Evolutionary conservation across 2,329 filamentous ascomycete species (phyloP), one percentile per base, ranked within the genome.

Genomic region (Bipolaris cookei): DNA sequence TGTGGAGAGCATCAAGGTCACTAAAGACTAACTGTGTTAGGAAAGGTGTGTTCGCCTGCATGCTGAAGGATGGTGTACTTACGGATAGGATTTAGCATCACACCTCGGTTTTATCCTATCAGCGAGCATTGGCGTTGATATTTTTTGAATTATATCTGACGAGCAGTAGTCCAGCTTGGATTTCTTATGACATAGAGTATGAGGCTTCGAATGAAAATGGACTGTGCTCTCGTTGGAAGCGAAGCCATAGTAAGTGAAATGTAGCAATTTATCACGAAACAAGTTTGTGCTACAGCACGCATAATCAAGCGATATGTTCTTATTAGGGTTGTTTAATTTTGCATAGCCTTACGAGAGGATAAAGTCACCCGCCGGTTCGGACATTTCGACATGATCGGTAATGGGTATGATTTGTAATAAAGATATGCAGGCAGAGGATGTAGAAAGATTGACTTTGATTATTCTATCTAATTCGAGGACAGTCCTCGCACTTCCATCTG

Each of bases 41-140:
- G 61, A 20, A 50, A 54, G 39, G 54, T n/a, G 50, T 48, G 55
- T 43, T 56, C 45, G n/a, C 14, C 48, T 43, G 38, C 37, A 49
- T 35, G 30, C 37, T 21, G 21, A 39, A 41, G 30, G 21, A 32
- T 47, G 7, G 14, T 8, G 14, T 48, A 34, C 45, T 38, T 37
- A 38, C 45, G 3, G 10, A 16, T 38, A 14, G 14, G n/a, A 28
- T 38, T 28, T 21, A 18, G 23, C 20, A 13, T n/a, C 16, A 13
- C 13, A 1, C 6, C 21, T 28, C 21, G n/a, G 5, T 18, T 18
- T 16, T 20, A 42, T 11, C 16, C 28, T 23, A 47, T 45, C 37
- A n/a, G 2, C 16, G n/a, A 30, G 14, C 14, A 11, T 41, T 23
- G 20, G 2, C 4, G 13, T 11, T 23, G 14, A 7, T 10, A 3